Percentiles rank a stretch among this genome's conserved stretches.
phyloP scores from a whole-genome alignment of 2,329 filamentous ascomycete species.

The Penicillium sp. region DNA sequence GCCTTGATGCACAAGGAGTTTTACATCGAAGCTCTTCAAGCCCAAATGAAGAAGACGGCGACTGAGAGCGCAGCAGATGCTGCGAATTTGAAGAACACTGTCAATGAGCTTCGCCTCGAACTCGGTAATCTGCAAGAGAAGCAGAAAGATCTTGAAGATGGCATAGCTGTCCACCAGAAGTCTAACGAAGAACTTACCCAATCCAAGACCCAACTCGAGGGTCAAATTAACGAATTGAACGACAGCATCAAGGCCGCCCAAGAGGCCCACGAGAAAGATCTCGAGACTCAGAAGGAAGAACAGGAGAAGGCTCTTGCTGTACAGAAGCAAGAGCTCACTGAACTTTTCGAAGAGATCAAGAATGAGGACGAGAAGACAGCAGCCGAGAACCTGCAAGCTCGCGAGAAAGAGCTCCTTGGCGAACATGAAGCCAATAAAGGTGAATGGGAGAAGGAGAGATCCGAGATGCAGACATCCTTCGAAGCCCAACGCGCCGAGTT shows the following conservation, averaged over 20 bases:
- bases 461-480: conserved; percentile 41
- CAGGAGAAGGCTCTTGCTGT: conserved; percentile 36
- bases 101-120: conserved; percentile 54
- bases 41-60: conserved; percentile 52
- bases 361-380: conserved; percentile 44
- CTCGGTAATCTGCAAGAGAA: conserved; percentile 55
- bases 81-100: conserved; percentile 42
- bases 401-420: conserved; percentile 48
- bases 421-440: conserved; percentile 37
- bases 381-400: conserved; percentile 38
- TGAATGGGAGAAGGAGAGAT: conserved; percentile 41
- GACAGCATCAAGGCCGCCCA: conserved; percentile 43
- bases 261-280: conserved; percentile 47
- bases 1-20: conserved; percentile 55
- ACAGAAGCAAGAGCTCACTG: conserved; percentile 52
- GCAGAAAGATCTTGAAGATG: conserved; percentile 54
- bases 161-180: conserved; percentile 46
- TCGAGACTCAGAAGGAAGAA: conserved; percentile 34
- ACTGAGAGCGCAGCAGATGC: conserved; percentile 54
- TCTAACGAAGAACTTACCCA: conserved; percentile 48
- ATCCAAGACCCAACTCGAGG: conserved; percentile 48
- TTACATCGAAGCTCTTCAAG: conserved; percentile 55
- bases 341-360: conserved; percentile 51
- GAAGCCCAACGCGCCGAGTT: conserved; percentile 39
- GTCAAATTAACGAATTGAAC: conserved; percentile 40